These are phyloP conservation scores for Pulveroboletus sp. DNA, from an alignment of 768 basidiomycete genomes.

Conservation along the genomic window DNA sequence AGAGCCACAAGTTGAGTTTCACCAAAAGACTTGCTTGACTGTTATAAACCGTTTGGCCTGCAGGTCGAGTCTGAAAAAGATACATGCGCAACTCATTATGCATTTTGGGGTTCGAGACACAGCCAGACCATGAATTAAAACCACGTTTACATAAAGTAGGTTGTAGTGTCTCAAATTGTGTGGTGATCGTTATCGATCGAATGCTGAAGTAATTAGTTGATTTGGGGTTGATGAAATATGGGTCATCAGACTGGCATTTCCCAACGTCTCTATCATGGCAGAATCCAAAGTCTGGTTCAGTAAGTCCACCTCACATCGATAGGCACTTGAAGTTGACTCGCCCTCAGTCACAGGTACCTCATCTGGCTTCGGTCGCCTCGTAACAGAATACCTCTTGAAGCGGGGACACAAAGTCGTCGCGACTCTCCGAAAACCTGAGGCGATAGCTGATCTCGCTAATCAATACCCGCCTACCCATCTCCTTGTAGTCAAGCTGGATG, in stretches of 20 bases:
- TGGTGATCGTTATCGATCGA: too few species aligned
- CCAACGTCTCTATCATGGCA: slow-evolving; percentile 1
- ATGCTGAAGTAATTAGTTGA: too few species aligned
- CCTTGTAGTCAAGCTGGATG: slow-evolving; percentile 32
- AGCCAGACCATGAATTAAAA: too few species aligned
- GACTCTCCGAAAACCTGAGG: slow-evolving; percentile 40
- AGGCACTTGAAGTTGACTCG: neutral
- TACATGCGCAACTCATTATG: too few species aligned
- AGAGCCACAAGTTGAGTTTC: too few species aligned
- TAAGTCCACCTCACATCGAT: neutral
- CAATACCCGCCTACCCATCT: slow-evolving; percentile 23
- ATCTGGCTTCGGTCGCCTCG: slow-evolving; percentile 38
- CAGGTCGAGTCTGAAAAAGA: too few species aligned
- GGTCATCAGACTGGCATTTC: neutral
- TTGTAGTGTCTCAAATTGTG: too few species aligned
- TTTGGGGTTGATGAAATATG: neutral
- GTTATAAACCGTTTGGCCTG: too few species aligned
- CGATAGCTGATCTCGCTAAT: slow-evolving; percentile 25
- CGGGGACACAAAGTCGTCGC: slow-evolving; percentile 40
- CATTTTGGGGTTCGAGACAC: too few species aligned
- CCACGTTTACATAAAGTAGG: too few species aligned
- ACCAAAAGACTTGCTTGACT: too few species aligned
- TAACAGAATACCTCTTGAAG: slow-evolving; percentile 32
- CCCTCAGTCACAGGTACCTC: slow-evolving; percentile 34
- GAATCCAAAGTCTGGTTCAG: slow-evolving; percentile 17